Evolutionary conservation across 2,329 filamentous ascomycete species (phyloP).

Genomic region (Colletotrichum sp.): DNA sequence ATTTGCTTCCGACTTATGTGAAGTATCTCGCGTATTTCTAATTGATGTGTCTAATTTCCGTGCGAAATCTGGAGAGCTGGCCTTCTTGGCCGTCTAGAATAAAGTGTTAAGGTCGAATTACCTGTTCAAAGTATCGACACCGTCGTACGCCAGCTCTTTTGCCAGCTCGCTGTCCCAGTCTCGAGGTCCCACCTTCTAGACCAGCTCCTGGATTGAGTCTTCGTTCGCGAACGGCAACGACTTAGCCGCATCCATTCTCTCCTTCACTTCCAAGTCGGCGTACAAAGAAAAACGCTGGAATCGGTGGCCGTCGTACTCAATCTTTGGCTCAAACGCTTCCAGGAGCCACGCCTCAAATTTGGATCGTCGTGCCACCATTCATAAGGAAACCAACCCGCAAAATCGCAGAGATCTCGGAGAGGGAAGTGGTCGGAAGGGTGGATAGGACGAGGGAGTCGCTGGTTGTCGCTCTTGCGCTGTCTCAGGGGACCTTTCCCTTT

Average conservation of each 20-base stretch:
- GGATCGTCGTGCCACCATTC: not conserved
- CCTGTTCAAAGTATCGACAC: accelerated
- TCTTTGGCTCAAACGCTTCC: not conserved
- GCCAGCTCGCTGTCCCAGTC: not conserved
- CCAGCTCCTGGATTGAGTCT: not conserved
- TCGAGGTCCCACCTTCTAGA: not conserved
- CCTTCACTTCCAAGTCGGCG: not conserved
- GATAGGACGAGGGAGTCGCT: not conserved
- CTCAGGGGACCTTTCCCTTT: not conserved
- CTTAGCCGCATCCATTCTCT: accelerated
- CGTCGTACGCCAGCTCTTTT: not conserved
- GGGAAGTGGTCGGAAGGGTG: not conserved
- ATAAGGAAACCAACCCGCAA: accelerated
- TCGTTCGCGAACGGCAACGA: not conserved
- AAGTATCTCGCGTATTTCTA: accelerated
- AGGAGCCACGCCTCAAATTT: not conserved
- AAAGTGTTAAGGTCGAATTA: no score
- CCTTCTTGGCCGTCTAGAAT: no score
- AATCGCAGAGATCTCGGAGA: not conserved
- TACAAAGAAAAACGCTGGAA: not conserved
- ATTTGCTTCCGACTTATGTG: no score
- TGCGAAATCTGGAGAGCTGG: accelerated
- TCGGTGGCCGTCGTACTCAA: not conserved
- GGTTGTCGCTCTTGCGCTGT: not conserved
- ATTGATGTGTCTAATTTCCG: accelerated